Evolutionary conservation across 2,329 filamentous ascomycete species (phyloP), one percentile per base, ranked within the genome.

Genomic region (Clonostachys chloroleuca): DNA sequence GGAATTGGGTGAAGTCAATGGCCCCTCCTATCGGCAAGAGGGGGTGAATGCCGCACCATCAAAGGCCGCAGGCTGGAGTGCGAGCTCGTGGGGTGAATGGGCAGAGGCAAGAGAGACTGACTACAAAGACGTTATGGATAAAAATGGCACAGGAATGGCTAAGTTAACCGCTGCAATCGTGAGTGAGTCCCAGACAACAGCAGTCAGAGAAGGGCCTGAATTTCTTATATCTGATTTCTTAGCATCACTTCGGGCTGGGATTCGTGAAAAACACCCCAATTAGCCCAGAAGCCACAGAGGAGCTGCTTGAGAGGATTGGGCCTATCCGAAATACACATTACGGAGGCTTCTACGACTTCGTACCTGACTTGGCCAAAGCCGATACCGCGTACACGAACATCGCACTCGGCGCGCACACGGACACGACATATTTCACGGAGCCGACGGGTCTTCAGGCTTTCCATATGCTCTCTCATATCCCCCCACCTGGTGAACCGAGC

Each of bases 371-470:
- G 20, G 86, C 89, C 30, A 86, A 86, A 60, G 92, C 92, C 54
- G 91, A 96, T 59, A 95, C 89, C 2, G 91, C 91, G 5, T 99
- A 97, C 69, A 96, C 92, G 2, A 90, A 87, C 57, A 76, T 94
- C 44, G 84, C 84, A 2, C 79, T 99, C 4, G 81, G 83, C 17
- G 86, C 88, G 1, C 94, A 99, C 66, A 97, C 92, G 2, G 94
- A 99, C 68, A 97, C 83, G 7, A 96, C 92, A 1, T 97, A 99
- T 67, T 97, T 97, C 69, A 91, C 83, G 18, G 92, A 97, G 52
- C 92, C 94, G 0, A 85, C 89, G 3, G 90, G 92, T 10, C 77
- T 99, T 34, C 94, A 99, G 64, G 84, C 94, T 24, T 95, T 99
- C 66, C 94, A 99, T 61, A 74, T 96, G 42, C 78, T 97, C 30